These are phyloP conservation scores for Lepidium sativum DNA, from an alignment of 345 rosid species.

Conservation along the genomic window DNA sequence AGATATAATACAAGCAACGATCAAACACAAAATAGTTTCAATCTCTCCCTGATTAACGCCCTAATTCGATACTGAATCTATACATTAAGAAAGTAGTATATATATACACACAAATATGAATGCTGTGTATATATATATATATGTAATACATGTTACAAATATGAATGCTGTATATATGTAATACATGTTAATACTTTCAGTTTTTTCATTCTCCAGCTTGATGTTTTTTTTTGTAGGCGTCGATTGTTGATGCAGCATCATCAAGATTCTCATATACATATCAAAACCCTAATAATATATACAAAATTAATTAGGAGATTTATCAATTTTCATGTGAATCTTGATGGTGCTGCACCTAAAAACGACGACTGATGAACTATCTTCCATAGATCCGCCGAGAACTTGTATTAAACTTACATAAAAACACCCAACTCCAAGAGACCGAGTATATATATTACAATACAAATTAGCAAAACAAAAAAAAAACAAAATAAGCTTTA, in stretches of 20 bases:
- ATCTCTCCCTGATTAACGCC: constrained; percentile 1
- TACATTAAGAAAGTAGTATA: no score
- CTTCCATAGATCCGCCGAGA: constrained; percentile 18
- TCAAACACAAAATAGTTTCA: neutral
- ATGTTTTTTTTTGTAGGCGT: constrained; percentile 30
- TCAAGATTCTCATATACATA: constrained; percentile 91
- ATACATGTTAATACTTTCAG: neutral
- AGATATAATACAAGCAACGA: neutral
- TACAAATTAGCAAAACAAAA: neutral
- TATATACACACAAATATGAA: no score
- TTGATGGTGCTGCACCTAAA: constrained; percentile 88
- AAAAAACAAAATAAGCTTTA: neutral
- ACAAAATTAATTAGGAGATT: neutral
- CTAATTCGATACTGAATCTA: neutral
- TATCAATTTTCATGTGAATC: constrained; percentile 67
- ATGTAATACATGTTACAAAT: neutral
- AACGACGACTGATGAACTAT: constrained; percentile 48
- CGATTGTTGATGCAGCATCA: constrained; percentile 99
- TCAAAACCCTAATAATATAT: constrained; percentile 16
- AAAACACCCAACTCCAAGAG: neutral
- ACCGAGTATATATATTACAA: neutral
- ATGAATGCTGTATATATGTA: no score
- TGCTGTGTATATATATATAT: neutral
- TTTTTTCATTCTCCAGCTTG: no score
- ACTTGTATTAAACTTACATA: neutral